Evolutionary conservation across 306 rosid species (phyloP).

Genomic region (Comarum palustre): DNA sequence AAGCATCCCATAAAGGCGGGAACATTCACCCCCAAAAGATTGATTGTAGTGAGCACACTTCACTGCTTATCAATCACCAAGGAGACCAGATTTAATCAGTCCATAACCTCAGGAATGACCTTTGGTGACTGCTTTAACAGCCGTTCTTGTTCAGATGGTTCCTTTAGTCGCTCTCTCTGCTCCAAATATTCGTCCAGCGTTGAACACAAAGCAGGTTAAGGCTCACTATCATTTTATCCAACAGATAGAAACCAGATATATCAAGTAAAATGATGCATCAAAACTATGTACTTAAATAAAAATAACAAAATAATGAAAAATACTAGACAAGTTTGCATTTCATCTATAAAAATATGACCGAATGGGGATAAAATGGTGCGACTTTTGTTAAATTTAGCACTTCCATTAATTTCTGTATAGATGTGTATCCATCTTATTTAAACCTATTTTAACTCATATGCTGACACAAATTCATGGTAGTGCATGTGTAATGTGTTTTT

Average conservation of each 20-base stretch:
- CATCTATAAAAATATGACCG: too few relatives aligned
- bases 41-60: neutral
- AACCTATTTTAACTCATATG: too few relatives aligned
- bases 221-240: neutral
- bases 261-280: neutral
- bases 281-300: too few relatives aligned
- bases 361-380: too few relatives aligned
- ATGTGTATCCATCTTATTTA: too few relatives aligned
- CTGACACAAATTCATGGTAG: neutral
- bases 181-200: constrained; percentile 31
- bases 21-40: neutral
- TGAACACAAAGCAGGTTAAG: constrained; percentile 20
- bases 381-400: too few relatives aligned
- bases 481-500: neutral
- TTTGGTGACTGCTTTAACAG: constrained; percentile 25
- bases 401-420: too few relatives aligned
- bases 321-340: too few relatives aligned
- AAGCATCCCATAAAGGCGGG: neutral
- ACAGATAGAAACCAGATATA: neutral
- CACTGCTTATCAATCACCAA: neutral
- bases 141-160: constrained; percentile 31
- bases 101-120: constrained; percentile 23
- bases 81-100: neutral
- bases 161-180: constrained; percentile 30
- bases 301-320: too few relatives aligned